Evolutionary conservation across 2,329 filamentous ascomycete species (phyloP).

Genomic region (Ophiostoma quercus): DNA sequence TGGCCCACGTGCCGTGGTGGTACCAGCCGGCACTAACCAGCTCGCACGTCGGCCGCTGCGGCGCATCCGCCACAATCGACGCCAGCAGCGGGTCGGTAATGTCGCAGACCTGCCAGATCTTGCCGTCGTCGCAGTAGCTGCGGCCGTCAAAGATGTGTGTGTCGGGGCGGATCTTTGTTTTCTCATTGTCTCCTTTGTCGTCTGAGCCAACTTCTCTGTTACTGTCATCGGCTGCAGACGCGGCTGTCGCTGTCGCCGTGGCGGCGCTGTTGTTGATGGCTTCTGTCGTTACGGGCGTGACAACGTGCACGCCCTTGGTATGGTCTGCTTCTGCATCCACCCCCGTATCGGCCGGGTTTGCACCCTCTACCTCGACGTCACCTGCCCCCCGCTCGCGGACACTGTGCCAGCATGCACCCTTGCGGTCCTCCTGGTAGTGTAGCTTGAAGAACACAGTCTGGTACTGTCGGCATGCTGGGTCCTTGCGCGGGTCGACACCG

Average conservation of each 20-base stretch:
- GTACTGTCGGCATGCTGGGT: conserved; percentile 72
- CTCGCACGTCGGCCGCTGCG: conserved; percentile 56
- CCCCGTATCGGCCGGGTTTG: not conserved
- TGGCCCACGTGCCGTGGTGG: conserved; percentile 72
- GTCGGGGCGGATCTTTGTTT: conserved; percentile 32
- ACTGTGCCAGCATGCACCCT: conserved; percentile 37
- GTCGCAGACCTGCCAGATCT: conserved; percentile 92
- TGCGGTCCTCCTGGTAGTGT: conserved; percentile 45
- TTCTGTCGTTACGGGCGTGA: conserved; percentile 9
- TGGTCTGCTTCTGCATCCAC: not conserved
- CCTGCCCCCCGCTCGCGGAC: conserved; percentile 26
- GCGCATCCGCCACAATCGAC: conserved; percentile 58
- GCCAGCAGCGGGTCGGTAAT: conserved; percentile 73
- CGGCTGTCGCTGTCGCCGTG: not conserved
- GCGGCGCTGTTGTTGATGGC: conserved; percentile 8
- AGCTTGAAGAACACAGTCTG: conserved; percentile 87
- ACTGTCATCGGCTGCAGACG: not conserved
- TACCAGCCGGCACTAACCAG: conserved; percentile 72
- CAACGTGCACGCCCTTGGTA: conserved; percentile 1
- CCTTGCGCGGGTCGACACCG: conserved; percentile 76
- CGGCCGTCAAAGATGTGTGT: conserved; percentile 81
- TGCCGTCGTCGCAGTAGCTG: conserved; percentile 69
- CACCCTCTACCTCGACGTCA: conserved; percentile 19
- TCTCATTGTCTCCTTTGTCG: conserved; percentile 29
- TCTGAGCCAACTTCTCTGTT: not conserved